Conservation (phyloP, 306 rosid species). For the cucumber (Cucumis sativus) region DNA sequence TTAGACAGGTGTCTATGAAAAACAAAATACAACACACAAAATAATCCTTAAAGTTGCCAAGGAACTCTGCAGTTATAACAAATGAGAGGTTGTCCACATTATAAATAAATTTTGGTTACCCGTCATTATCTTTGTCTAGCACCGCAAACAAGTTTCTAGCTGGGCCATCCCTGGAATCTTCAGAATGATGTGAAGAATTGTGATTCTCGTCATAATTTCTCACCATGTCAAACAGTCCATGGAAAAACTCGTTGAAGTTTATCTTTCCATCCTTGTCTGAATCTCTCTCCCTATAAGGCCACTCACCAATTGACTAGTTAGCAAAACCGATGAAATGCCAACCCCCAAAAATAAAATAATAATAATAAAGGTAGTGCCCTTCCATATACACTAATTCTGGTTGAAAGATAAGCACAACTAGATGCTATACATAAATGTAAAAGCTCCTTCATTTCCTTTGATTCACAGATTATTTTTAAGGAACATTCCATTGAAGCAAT, state of each 20-base stretch:
- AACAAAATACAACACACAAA: slow-evolving; percentile 6
- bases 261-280: slow-evolving; percentile 79
- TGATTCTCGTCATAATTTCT: slow-evolving; percentile 78
- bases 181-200: slow-evolving; percentile 40
- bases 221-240: slow-evolving; percentile 94
- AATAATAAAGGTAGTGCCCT: background rate
- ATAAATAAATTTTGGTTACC: slow-evolving; percentile 32
- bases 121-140: slow-evolving; percentile 85
- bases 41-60: slow-evolving; percentile 11
- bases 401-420: background rate
- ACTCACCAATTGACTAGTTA: slow-evolving; percentile 15
- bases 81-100: background rate
- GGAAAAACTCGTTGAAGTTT: slow-evolving; percentile 89
- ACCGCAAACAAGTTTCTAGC: slow-evolving; percentile 66
- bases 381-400: background rate
- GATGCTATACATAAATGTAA: background rate
- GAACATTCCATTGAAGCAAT: background rate
- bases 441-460: background rate
- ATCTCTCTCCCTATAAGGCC: slow-evolving; percentile 67
- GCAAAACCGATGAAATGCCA: background rate
- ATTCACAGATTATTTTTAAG: background rate
- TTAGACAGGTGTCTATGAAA: slow-evolving; percentile 58
- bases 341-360: background rate
- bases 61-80: slow-evolving; percentile 4
- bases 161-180: slow-evolving; percentile 54